Percentiles rank a stretch among this genome's conserved stretches.
Evolutionary conservation across 2,329 filamentous ascomycete species (phyloP).

Genomic region (Gaeumannomyces sp.): DNA sequence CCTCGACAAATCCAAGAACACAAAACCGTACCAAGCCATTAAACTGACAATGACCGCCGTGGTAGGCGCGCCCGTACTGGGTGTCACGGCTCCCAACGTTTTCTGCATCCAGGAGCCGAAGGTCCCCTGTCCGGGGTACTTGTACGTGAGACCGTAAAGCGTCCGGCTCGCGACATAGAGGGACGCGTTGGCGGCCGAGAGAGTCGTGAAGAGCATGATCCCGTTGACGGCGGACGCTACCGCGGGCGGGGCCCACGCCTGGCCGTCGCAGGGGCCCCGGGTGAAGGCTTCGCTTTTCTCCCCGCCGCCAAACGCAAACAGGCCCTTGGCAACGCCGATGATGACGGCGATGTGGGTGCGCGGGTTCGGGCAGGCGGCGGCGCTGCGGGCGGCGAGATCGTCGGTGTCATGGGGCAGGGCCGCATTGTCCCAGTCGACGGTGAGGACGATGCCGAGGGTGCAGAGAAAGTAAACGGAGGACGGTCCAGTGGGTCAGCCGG

Average conservation of each 20-base stretch:
- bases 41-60: conserved; percentile 9
- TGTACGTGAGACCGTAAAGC: conserved; percentile 13
- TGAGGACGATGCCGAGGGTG: conserved; percentile 4
- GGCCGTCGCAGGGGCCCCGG: no score
- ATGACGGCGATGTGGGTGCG: not conserved
- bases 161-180: conserved; percentile 15
- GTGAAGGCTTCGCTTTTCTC: no score
- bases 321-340: not conserved
- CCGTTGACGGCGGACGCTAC: conserved; percentile 11
- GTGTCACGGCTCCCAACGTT: no score
- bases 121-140: not conserved
- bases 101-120: conserved; percentile 2
- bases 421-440: not conserved
- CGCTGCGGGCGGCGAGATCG: no score
- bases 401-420: no score
- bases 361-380: no score
- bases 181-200: conserved; percentile 11
- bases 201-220: conserved; percentile 9
- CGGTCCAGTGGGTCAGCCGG: conserved; percentile 2
- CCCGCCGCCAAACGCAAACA: not conserved
- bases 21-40: conserved; percentile 9
- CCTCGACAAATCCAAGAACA: not conserved
- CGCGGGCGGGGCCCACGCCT: not conserved
- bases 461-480: conserved; percentile 3
- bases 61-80: conserved; percentile 9